Percentiles rank a stretch among this genome's conserved stretches.
Conservation (phyloP, 1,284 basidiomycete species). For the Trichosporon coremiiforme region DNA sequence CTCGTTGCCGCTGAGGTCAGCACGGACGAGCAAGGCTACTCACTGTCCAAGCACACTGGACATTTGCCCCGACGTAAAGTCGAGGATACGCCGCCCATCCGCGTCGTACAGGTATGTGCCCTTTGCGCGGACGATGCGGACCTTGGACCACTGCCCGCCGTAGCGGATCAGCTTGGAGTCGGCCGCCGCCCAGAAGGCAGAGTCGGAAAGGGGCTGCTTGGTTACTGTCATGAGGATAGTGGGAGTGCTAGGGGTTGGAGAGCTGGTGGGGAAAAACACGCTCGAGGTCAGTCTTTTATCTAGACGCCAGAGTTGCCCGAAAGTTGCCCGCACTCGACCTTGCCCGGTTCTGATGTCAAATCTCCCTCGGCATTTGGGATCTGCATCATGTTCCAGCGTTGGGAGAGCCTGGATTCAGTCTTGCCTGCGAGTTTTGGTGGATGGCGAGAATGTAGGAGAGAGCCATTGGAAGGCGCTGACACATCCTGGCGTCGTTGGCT, state of each 20-base stretch:
- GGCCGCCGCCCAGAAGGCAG: constrained; percentile 37
- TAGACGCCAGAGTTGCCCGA: background rate
- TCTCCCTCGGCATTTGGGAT: background rate
- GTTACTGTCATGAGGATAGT: constrained; percentile 2
- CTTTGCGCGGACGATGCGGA: constrained; percentile 34
- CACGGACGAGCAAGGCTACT: background rate
- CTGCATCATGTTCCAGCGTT: no score
- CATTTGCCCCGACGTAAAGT: constrained; percentile 50
- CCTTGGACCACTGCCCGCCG: constrained; percentile 29
- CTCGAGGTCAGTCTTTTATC: background rate
- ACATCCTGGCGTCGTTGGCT: no score
- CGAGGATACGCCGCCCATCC: constrained; percentile 42
- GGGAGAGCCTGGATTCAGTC: no score
- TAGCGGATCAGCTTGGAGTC: constrained; percentile 36
- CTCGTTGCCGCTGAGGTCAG: constrained; percentile 36
- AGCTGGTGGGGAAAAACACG: background rate
- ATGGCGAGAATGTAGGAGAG: no score
- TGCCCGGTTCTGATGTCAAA: background rate
- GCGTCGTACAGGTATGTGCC: constrained; percentile 38
- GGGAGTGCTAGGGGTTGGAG: no score
- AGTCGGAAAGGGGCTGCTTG: constrained; percentile 19
- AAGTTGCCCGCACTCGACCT: background rate
- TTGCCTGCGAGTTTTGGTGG: no score
- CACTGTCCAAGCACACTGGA: constrained; percentile 41
- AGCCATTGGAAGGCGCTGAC: no score